Percentiles rank a stretch among this genome's conserved stretches.
Conservation (phyloP, 2,329 filamentous ascomycete genomes). For the Nigrospora sphaerica region DNA sequence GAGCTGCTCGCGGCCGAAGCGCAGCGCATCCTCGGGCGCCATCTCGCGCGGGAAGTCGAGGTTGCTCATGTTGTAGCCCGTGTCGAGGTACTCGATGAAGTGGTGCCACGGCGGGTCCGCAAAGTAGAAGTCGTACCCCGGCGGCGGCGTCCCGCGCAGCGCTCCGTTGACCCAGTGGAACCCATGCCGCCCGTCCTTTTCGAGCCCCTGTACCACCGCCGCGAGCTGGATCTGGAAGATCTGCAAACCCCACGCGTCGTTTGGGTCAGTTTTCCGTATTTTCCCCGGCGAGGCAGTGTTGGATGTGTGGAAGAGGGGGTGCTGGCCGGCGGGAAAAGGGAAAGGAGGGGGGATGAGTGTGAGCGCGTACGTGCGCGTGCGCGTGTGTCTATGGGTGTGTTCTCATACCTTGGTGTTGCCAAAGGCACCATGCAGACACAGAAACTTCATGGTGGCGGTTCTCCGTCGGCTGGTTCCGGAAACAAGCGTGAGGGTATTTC, state of each 20-base stretch:
- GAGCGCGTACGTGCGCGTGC: too few species aligned
- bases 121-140: conserved; percentile 1
- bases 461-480: too few species aligned
- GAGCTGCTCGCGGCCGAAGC: neutral
- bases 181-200: neutral
- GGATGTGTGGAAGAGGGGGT: too few species aligned
- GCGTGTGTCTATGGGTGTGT: too few species aligned
- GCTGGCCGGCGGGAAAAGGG: too few species aligned
- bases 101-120: neutral
- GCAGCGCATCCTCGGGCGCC: conserved; percentile 3
- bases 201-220: neutral
- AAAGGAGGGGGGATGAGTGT: too few species aligned
- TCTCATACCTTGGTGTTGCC: conserved; percentile 16
- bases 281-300: too few species aligned
- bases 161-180: neutral
- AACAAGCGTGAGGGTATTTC: too few species aligned
- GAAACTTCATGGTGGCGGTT: conserved; percentile 16
- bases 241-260: neutral
- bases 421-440: conserved; percentile 21
- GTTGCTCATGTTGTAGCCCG: conserved; percentile 3
- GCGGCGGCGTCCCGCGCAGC: neutral
- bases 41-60: conserved; percentile 1
- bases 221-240: conserved; percentile 7
- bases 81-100: conserved; percentile 10
- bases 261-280: neutral